Evolutionary conservation across 495 filamentous ascomycete genomes (phyloP), one percentile per base, ranked within the genome.

Genomic region (Daldinia decipiens): DNA sequence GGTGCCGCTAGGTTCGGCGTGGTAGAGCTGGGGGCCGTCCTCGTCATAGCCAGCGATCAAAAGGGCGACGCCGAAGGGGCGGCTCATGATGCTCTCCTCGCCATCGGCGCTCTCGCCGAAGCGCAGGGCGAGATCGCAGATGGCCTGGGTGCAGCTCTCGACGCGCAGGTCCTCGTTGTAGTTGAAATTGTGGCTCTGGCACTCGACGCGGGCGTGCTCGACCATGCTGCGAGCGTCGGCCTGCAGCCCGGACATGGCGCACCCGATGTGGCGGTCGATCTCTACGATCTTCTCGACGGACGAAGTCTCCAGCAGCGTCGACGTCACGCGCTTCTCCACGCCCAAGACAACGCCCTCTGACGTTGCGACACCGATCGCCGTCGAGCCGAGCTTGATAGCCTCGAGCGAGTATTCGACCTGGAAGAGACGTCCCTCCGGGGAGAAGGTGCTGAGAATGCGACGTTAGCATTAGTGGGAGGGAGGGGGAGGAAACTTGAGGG

Each of bases 331-430:
- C 88, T 99, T 99, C 84, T 99, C 95, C 55, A 99, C 95, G 74
- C 96, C 95, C 15, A 99, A 89, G 77, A 98, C 91, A 51, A 98
- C 95, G 79, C 95, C 95, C 71, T 93, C 90, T 57, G 90, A 90
- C 47, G 95, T 99, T 71, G 95, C 93, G 69, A 99, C 93, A 76
- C 95, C 95, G 84, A 99, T 99, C 74, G 95, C 95, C 67, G 95
- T 99, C 62, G 92, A 95, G 76, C 95, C 95, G 74, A 98, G 93
- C 83, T 99, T 99, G 88, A 99, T 99, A 80, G 95, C 95, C 88
- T 99, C 95, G 70, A 99, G 92, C 64, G 96, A 98, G 88, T 99
- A 99, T 91, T 99, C 95, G 84, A 99, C 95, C 87, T 99, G 95
- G 89, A 99, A 99, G 81, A 99, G 91, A 84, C 95, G 95, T 75